These are phyloP conservation scores for Casuarina cunninghamiana DNA, from an alignment of 306 rosid genomes.

Conservation along the genomic window DNA sequence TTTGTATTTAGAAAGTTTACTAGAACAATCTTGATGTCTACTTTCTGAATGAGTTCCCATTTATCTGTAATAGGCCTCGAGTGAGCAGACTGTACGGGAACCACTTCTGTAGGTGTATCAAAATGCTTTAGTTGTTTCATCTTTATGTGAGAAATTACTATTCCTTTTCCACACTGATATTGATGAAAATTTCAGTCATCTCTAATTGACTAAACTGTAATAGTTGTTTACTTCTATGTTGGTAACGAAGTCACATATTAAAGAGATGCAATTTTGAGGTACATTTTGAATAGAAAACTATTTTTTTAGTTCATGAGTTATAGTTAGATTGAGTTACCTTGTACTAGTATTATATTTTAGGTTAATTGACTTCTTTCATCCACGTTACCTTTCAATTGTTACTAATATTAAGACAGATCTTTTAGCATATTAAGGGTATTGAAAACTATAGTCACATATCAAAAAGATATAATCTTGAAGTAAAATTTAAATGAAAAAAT, in stretches of 20 bases:
- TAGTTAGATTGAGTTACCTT: too few relatives aligned
- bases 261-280: neutral
- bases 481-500: too few relatives aligned
- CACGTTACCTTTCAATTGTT: too few relatives aligned
- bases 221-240: neutral
- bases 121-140: neutral
- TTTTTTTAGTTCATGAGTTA: too few relatives aligned
- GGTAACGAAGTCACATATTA: too few relatives aligned
- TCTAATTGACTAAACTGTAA: neutral
- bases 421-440: too few relatives aligned
- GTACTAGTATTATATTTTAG: too few relatives aligned
- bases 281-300: neutral
- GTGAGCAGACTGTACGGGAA: neutral
- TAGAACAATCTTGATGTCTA: slow-evolving; percentile 70
- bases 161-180: neutral
- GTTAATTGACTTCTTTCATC: too few relatives aligned
- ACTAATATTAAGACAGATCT: too few relatives aligned
- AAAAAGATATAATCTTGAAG: too few relatives aligned
- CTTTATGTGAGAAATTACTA: neutral
- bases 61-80: slow-evolving; percentile 17
- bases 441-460: too few relatives aligned
- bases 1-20: slow-evolving; percentile 67
- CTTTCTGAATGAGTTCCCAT: slow-evolving; percentile 9
- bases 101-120: neutral
- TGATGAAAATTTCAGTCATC: neutral